Percentiles rank a stretch among this genome's conserved stretches.
phyloP scores from a whole-genome alignment of 2,329 filamentous ascomycete genomes.

The Hypoxylon sp. region DNA sequence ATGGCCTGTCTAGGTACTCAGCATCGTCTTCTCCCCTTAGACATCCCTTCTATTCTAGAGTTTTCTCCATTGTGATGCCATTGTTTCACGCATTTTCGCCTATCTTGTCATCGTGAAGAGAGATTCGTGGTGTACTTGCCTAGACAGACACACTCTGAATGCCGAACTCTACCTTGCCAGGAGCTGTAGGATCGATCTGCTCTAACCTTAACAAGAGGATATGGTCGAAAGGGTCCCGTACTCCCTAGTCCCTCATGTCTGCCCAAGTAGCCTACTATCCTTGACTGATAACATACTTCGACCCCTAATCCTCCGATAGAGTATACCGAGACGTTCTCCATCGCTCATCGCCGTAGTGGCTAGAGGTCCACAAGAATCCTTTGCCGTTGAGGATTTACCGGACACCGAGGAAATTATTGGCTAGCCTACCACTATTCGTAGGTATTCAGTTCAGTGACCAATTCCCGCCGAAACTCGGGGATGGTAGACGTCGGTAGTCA shows the following conservation, averaged over 20 bases:
- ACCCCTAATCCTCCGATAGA: neutral
- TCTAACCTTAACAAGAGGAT: slow-evolving; percentile 16
- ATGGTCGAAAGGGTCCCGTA: slow-evolving; percentile 3
- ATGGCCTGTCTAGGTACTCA: slow-evolving; percentile 7
- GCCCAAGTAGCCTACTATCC: neutral
- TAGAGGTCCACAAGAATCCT: neutral
- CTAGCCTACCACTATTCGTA: slow-evolving; percentile 2
- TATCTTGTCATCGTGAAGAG: slow-evolving; percentile 2
- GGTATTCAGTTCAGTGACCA: neutral
- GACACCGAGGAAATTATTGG: neutral
- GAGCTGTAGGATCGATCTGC: slow-evolving; percentile 40
- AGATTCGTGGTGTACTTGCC: neutral
- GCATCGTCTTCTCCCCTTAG: neutral
- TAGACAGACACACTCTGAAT: slow-evolving; percentile 17
- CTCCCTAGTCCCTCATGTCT: neutral
- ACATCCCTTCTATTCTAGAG: neutral
- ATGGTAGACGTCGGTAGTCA: slow-evolving; percentile 4
- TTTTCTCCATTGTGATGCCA: neutral
- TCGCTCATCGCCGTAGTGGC: slow-evolving; percentile 16
- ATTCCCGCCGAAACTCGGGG: neutral
- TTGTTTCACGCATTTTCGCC: neutral
- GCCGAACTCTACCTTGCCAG: slow-evolving; percentile 32
- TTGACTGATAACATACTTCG: neutral
- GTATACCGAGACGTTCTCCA: neutral
- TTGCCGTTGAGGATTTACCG: neutral